Evolutionary conservation across 176 grass and related monocot species (phyloP).

Genomic region (Hordeum vulgare): MorexV3_pseudomolecules_assembly NC_058518.1:45220005-45220504

Average conservation of each 20-base stretch:
- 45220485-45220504: background rate
- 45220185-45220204: background rate
- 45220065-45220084: conserved; percentile 71
- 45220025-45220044: background rate
- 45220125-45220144: conserved; percentile 72
- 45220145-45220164: conserved; percentile 36
- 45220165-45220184: background rate
- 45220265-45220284: background rate
- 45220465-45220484: background rate
- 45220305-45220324: conserved; percentile 53
- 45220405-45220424: conserved; percentile 82
- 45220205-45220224: background rate
- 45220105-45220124: conserved; percentile 64
- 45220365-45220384: conserved; percentile 71
- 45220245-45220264: background rate
- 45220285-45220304: background rate
- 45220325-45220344: conserved; percentile 49
- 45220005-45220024: conserved; percentile 52
- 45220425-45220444: conserved; percentile 67
- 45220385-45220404: conserved; percentile 86
- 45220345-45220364: conserved; percentile 86
- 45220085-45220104: conserved; percentile 85
- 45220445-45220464: background rate
- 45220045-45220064: conserved; percentile 18
- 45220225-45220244: background rate